Conservation (phyloP, 2,329 filamentous ascomycete species). For the Arthrobotrys sinensis region DNA sequence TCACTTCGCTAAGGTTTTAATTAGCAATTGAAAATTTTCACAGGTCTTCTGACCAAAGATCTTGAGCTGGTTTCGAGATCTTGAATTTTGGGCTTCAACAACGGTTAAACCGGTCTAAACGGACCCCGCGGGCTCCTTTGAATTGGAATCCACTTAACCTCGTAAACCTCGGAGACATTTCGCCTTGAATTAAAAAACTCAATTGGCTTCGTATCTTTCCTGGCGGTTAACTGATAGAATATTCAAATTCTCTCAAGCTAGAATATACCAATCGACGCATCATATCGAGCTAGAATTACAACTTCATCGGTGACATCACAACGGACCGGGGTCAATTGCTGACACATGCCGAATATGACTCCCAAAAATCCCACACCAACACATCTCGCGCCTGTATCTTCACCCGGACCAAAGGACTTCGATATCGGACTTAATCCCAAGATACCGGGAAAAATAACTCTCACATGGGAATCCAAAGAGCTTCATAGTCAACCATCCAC, state of each 20-base stretch:
- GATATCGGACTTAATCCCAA: background rate
- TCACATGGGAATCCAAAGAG: conserved; percentile 15
- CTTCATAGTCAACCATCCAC: background rate
- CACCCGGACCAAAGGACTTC: background rate
- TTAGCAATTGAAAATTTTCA: conserved; percentile 1
- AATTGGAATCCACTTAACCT: conserved; percentile 12
- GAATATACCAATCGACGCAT: background rate
- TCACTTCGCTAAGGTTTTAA: conserved; percentile 27
- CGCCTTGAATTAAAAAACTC: background rate
- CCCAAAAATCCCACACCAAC: conserved; percentile 28
- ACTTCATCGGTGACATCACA: conserved; percentile 25
- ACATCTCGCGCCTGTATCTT: background rate
- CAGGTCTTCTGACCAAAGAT: conserved; percentile 26
- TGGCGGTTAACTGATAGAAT: conserved; percentile 23
- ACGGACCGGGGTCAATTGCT: conserved; percentile 9
- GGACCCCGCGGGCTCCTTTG: conserved; percentile 18
- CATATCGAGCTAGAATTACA: conserved; percentile 18
- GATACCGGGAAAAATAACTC: conserved; percentile 4
- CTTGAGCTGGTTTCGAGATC: conserved; percentile 30
- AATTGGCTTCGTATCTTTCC: background rate
- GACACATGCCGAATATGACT: conserved; percentile 29
- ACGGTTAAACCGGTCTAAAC: conserved; percentile 16
- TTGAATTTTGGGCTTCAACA: conserved; percentile 15
- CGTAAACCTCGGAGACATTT: conserved; percentile 25
- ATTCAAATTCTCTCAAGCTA: conserved; percentile 28